Base-by-base conservation (phyloP, 1,284 basidiomycete species). In the Xanthoconium separans region DNA sequence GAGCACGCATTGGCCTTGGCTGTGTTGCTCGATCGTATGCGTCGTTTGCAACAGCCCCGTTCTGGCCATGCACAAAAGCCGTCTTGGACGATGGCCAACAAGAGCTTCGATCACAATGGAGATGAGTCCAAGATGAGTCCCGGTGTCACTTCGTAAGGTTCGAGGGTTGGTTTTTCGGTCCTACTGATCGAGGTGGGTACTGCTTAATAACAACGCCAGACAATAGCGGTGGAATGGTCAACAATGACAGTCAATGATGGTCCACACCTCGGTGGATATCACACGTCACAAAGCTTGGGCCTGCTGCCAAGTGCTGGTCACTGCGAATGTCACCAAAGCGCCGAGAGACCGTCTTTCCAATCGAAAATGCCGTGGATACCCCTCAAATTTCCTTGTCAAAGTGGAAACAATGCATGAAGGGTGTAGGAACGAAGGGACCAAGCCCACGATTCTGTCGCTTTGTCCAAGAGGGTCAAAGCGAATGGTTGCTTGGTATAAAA, bases 201-300 rank as follows among this genome's bases (percentile, higher is more conserved):
- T n/a, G 11, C 11, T 33, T 50, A 15, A 33, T 34, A 46, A 27
- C 29, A 46, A 3, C 34, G 1, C 18, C 22, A 4, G 8, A 29
- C 15, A n/a, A 15, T 29, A 24, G 5, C 24, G 16, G 15, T 15
- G n/a, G 16, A 12, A 13, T 30, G 20, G 16, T 3, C 24, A 44
- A 45, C 44, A 46, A 22, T 30, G 24, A 11, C 27, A 7, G 12
- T 22, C 44, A 46, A 22, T 27, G 7, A 27, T 27, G 5, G 42
- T 50, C 50, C 50, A 51, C 50, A 47, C 13, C 24, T 45, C 31
- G 41, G 29, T 46, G 22, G 42, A 18, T 34, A 46, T 29, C 48
- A 50, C 40, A 44, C 10, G 29, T 45, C 40, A 46, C 48, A 46
- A 40, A 16, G 29, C 47, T 20, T 2, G 22, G 13, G 39, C 15